A percentile compares a stretch with the other conserved stretches of the same genome.
These are phyloP conservation scores for Annulohypoxylon truncatum DNA, from an alignment of 2,329 filamentous ascomycete genomes.

Conservation along the genomic window DNA sequence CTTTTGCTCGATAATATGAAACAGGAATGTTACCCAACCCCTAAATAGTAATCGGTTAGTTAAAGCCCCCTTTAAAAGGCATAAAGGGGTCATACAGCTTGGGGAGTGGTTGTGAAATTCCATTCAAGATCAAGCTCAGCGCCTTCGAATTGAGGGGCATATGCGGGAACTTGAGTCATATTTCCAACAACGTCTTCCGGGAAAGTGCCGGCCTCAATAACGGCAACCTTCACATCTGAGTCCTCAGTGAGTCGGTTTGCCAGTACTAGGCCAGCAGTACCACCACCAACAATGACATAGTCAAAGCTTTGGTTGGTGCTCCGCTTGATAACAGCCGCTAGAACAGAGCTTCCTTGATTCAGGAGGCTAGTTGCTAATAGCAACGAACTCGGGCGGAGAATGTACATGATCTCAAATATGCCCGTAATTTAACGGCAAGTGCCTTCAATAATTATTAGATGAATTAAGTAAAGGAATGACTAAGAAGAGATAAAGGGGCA, in stretches of 20 bases:
- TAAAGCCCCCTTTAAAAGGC: background rate
- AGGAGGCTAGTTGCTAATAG: background rate
- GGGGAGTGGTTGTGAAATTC: slow-evolving; percentile 44
- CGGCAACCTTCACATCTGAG: slow-evolving; percentile 51
- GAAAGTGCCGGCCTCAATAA: slow-evolving; percentile 54
- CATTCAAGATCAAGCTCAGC: slow-evolving; percentile 38
- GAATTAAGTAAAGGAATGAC: background rate
- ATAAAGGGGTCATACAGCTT: slow-evolving; percentile 25
- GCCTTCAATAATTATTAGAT: too few relatives aligned
- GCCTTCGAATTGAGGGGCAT: slow-evolving; percentile 29
- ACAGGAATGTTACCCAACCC: slow-evolving; percentile 21
- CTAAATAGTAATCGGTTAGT: slow-evolving; percentile 14
- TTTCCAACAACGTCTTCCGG: slow-evolving; percentile 46
- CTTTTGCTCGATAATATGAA: slow-evolving; percentile 43
- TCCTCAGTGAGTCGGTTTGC: slow-evolving; percentile 50
- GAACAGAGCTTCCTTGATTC: background rate
- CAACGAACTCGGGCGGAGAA: background rate
- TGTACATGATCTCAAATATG: background rate
- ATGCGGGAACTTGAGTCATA: slow-evolving; percentile 31
- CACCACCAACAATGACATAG: slow-evolving; percentile 52
- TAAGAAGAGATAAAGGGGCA: background rate
- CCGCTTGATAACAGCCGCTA: background rate
- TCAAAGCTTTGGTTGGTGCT: slow-evolving; percentile 10
- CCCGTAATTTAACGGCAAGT: background rate
- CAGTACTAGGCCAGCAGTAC: slow-evolving; percentile 53